phyloP scores from a whole-genome alignment of 2,329 filamentous ascomycete genomes.

The Trichoderma lentiforme region DNA sequence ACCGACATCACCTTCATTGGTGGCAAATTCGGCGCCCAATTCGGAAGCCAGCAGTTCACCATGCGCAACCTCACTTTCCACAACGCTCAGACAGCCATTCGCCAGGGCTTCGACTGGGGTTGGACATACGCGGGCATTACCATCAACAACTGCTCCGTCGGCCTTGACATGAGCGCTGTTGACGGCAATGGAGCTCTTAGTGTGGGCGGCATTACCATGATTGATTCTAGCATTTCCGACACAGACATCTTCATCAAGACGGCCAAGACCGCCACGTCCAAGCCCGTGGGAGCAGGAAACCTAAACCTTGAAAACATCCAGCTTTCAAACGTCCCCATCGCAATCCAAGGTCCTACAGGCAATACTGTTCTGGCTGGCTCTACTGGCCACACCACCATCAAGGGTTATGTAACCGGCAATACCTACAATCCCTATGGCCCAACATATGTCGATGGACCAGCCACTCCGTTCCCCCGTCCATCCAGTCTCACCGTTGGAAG shows the following conservation, averaged over 20 bases:
- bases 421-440: not conserved
- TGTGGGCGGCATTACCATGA: constrained; percentile 57
- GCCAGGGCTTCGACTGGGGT: constrained; percentile 73
- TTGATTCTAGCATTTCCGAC: constrained; percentile 69
- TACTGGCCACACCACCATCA: not conserved
- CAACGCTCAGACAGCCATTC: constrained; percentile 62
- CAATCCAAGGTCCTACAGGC: not conserved
- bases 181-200: constrained; percentile 21
- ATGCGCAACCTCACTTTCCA: constrained; percentile 66
- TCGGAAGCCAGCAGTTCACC: constrained; percentile 70
- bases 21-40: constrained; percentile 55
- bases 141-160: constrained; percentile 62
- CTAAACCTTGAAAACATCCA: not conserved
- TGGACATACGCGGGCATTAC: constrained; percentile 68
- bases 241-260: constrained; percentile 65
- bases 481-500: not conserved
- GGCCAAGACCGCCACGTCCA: constrained; percentile 28
- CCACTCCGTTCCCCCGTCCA: not conserved
- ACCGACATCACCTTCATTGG: constrained; percentile 69
- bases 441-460: not conserved
- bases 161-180: constrained; percentile 58
- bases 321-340: not conserved
- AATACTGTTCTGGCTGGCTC: not conserved
- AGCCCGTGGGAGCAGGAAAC: not conserved
- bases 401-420: not conserved